A percentile compares a stretch with the other conserved stretches of the same genome.
These are phyloP conservation scores for Psidium guajava DNA, from an alignment of 345 rosid genomes.

Conservation along the genomic window DNA sequence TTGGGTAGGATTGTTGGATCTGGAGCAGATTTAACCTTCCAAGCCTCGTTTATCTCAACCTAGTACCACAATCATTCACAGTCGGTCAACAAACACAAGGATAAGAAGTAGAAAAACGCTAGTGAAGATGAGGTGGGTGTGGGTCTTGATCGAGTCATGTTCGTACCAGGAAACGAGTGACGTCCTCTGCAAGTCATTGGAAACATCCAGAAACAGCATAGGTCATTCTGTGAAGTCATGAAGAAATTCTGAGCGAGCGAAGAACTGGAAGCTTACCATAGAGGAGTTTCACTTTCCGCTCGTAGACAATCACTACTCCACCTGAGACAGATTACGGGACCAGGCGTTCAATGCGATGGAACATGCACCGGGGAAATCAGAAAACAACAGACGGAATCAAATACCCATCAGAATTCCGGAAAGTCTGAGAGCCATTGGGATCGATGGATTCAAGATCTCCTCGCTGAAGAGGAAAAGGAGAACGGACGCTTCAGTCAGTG, in stretches of 20 bases:
- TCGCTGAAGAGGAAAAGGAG: conserved; percentile 34
- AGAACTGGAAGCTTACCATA: conserved; percentile 29
- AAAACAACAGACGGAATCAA: not conserved
- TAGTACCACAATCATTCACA: conserved; percentile 1
- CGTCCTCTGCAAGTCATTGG: conserved; percentile 51
- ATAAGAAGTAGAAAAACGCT: not conserved
- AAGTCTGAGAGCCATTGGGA: conserved; percentile 90
- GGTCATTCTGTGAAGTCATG: not conserved
- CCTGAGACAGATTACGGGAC: conserved; percentile 23
- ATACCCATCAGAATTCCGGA: conserved; percentile 92
- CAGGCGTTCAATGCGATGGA: not conserved
- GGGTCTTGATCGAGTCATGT: not conserved
- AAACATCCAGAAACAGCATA: not conserved
- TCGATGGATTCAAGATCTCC: conserved; percentile 80
- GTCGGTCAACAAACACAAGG: not conserved
- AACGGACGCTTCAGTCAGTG: not conserved
- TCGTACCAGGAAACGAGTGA: conserved; percentile 62
- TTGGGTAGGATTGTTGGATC: conserved; percentile 68
- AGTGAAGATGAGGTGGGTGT: not conserved
- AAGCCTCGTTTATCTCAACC: conserved; percentile 79
- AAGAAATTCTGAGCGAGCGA: not conserved
- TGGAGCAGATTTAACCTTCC: conserved; percentile 45
- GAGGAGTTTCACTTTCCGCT: conserved; percentile 80
- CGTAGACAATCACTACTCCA: conserved; percentile 90
- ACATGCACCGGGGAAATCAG: not conserved